phyloP scores from a whole-genome alignment of 768 basidiomycete species.

The Nevesoporus exiguus region DNA sequence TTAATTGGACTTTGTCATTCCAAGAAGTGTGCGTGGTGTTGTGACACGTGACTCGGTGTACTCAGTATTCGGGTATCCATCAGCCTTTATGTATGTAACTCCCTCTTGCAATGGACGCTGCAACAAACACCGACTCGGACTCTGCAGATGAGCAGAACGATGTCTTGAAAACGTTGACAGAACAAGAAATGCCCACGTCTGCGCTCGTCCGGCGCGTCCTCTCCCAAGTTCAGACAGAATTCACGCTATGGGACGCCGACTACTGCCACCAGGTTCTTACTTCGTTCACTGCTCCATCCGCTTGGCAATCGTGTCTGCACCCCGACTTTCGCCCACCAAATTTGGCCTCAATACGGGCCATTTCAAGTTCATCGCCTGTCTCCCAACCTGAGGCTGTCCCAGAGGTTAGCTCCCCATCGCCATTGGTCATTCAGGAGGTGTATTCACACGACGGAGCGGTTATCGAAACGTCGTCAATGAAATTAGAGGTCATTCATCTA shows the following conservation, averaged over 20 bases:
- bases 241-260: constrained; percentile 16
- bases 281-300: constrained; percentile 15
- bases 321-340: constrained; percentile 9
- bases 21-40: background rate
- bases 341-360: background rate
- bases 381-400: background rate
- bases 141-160: constrained; percentile 5
- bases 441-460: constrained; percentile 19
- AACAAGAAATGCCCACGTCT: background rate
- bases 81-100: too few relatives aligned
- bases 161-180: constrained; percentile 7
- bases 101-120: background rate
- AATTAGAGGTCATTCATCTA: constrained; percentile 16
- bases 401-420: background rate
- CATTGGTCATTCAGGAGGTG: constrained; percentile 6
- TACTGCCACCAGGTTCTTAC: constrained; percentile 13
- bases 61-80: too few relatives aligned
- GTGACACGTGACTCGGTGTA: constrained; percentile 14
- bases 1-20: background rate
- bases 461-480: constrained; percentile 4
- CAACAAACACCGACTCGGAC: constrained; percentile 4
- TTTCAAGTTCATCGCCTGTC: background rate
- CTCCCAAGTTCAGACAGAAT: constrained; percentile 25
- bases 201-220: constrained; percentile 18
- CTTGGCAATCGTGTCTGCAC: constrained; percentile 14